These are phyloP conservation scores for Debaryomycetaceae sp. DNA, from an alignment of 1,139 yeast genomes.

Conservation along the genomic window DNA sequence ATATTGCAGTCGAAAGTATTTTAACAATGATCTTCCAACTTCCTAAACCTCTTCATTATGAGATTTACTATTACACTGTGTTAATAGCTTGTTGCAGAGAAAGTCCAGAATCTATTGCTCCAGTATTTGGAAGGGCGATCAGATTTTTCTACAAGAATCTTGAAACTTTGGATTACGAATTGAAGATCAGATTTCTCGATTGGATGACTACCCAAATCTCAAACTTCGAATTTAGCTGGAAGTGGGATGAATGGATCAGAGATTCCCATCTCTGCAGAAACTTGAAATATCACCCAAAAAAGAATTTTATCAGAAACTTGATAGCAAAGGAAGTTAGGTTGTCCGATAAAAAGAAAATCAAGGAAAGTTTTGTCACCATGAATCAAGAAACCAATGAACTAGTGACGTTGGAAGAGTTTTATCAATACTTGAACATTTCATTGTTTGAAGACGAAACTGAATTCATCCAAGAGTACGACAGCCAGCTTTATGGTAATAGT, in stretches of 20 bases:
- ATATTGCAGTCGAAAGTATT: slow-evolving; percentile 80
- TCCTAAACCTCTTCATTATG: slow-evolving; percentile 64
- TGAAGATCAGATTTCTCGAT: slow-evolving; percentile 69
- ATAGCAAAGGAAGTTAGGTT: slow-evolving; percentile 82
- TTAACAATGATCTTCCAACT: slow-evolving; percentile 74
- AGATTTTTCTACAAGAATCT: slow-evolving; percentile 74
- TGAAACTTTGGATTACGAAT: slow-evolving; percentile 70
- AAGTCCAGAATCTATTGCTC: slow-evolving; percentile 90
- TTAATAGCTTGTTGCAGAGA: slow-evolving; percentile 83
- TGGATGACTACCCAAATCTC: slow-evolving; percentile 95
- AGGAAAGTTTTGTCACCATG: slow-evolving; percentile 65
- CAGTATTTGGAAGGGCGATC: slow-evolving; percentile 91
- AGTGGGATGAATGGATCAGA: slow-evolving; percentile 92
- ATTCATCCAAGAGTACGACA: slow-evolving; percentile 33
- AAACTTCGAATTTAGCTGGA: slow-evolving; percentile 95
- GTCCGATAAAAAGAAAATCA: slow-evolving; percentile 65
- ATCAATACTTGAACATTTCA: slow-evolving; percentile 54
- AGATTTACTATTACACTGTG: slow-evolving; percentile 81
- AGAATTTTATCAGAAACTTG: slow-evolving; percentile 71
- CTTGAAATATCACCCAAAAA: slow-evolving; percentile 64
- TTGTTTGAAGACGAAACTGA: slow-evolving; percentile 27
- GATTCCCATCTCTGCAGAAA: slow-evolving; percentile 40
- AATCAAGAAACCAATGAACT: slow-evolving; percentile 21
- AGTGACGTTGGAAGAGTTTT: slow-evolving; percentile 52
- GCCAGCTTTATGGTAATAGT: slow-evolving; percentile 32